Conservation (phyloP, 2,329 filamentous ascomycete species). For the Pyrenochaeta sp. region DNA sequence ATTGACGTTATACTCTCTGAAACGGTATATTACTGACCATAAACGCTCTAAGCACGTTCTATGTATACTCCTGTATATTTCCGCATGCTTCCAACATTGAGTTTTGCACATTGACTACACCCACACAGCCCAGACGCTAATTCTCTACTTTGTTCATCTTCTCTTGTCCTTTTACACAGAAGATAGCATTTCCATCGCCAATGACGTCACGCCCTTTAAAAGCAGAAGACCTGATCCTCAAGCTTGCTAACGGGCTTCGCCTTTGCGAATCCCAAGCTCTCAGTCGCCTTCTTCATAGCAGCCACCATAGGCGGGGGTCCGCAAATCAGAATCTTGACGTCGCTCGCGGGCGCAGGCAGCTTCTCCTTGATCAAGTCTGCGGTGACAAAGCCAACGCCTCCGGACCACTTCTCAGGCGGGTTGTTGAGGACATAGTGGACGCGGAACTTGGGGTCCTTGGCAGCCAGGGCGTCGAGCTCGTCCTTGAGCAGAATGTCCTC, state of each 20-base stretch:
- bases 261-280: slow-evolving; percentile 89
- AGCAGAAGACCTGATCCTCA: slow-evolving; percentile 96
- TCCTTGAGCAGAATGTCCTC: slow-evolving; percentile 85
- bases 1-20: too few species aligned
- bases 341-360: slow-evolving; percentile 80
- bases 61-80: too few species aligned
- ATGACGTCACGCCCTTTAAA: too few species aligned
- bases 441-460: slow-evolving; percentile 80
- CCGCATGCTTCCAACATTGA: too few species aligned
- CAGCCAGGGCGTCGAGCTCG: slow-evolving; percentile 81
- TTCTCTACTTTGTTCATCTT: too few species aligned
- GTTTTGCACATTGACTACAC: too few species aligned
- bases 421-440: slow-evolving; percentile 97
- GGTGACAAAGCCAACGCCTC: slow-evolving; percentile 94
- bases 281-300: slow-evolving; percentile 94
- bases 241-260: slow-evolving; percentile 95
- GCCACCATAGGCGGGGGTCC: slow-evolving; percentile 96
- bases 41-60: too few species aligned
- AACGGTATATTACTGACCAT: too few species aligned
- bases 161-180: too few species aligned
- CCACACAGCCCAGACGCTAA: too few species aligned
- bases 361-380: slow-evolving; percentile 91
- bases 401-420: slow-evolving; percentile 88
- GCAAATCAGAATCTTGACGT: slow-evolving; percentile 94
- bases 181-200: too few species aligned